Conservation (phyloP, 2,329 filamentous ascomycete genomes). For the Aspergillus sp. region DNA sequence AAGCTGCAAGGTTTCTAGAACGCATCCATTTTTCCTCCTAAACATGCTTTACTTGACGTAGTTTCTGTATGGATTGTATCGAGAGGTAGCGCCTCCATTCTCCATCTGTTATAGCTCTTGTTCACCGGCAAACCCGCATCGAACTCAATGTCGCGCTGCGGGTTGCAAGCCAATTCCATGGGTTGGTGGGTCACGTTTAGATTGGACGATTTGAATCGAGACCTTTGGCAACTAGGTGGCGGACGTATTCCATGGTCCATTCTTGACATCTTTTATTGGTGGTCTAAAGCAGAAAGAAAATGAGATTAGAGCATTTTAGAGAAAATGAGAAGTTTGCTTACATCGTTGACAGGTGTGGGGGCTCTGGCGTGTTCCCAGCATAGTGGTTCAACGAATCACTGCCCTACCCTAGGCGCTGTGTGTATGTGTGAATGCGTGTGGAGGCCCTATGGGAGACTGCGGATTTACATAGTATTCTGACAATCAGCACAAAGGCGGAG, state of each 20-base stretch:
- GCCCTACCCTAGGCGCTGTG: background rate
- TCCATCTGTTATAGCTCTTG: too few relatives aligned
- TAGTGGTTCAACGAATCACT: background rate
- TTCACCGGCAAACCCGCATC: too few relatives aligned
- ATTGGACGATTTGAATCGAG: constrained; percentile 20
- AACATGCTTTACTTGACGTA: too few relatives aligned
- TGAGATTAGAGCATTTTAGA: background rate
- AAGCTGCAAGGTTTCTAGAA: too few relatives aligned
- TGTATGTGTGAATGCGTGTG: background rate
- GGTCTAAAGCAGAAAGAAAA: constrained; percentile 9
- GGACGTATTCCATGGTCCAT: constrained; percentile 27
- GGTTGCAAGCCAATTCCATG: constrained; percentile 20
- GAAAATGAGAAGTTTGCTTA: constrained; percentile 5
- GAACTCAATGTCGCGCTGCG: background rate
- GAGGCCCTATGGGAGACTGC: background rate
- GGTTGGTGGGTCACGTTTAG: constrained; percentile 20
- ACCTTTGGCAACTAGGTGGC: constrained; percentile 15
- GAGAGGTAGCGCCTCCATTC: too few relatives aligned
- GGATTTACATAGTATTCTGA: background rate
- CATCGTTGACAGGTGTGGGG: constrained; percentile 25
- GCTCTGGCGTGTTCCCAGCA: background rate
- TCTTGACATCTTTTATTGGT: constrained; percentile 28
- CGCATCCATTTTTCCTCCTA: too few relatives aligned
- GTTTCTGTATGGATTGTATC: too few relatives aligned
- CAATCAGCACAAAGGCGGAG: background rate